Evolutionary conservation across 2,329 filamentous ascomycete species (phyloP).

Genomic region (Diplodia seriata): DNA sequence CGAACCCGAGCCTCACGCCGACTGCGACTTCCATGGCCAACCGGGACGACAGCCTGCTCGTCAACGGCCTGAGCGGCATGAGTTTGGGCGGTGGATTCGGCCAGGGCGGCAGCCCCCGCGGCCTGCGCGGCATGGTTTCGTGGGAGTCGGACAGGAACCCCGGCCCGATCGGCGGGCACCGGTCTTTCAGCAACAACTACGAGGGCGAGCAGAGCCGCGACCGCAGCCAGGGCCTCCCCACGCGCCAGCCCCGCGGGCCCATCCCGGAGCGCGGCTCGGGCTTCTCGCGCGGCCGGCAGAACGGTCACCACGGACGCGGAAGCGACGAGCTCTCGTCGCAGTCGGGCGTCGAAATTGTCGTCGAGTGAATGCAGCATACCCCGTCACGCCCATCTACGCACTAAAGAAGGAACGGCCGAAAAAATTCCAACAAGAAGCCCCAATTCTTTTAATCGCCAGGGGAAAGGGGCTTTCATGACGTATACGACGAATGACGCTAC

Average conservation of each 20-base stretch:
- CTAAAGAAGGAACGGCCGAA: conserved; percentile 32
- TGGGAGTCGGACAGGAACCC: conserved; percentile 64
- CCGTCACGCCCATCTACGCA: conserved; percentile 31
- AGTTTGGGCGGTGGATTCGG: conserved; percentile 61
- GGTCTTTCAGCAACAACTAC: conserved; percentile 65
- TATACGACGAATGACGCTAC: conserved; percentile 41
- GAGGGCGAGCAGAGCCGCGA: conserved; percentile 61
- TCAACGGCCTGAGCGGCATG: conserved; percentile 69
- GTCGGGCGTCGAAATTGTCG: conserved; percentile 68
- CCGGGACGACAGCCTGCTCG: conserved; percentile 65
- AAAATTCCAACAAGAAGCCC: conserved; percentile 31
- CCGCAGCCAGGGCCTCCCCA: conserved; percentile 56
- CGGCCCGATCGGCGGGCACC: conserved; percentile 69
- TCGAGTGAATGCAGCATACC: conserved; percentile 53
- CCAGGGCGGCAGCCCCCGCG: conserved; percentile 62
- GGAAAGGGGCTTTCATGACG: conserved; percentile 35
- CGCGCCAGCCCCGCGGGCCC: conserved; percentile 68
- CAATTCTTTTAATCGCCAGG: conserved; percentile 32
- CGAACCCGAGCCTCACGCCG: conserved; percentile 71
- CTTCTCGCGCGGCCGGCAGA: conserved; percentile 63
- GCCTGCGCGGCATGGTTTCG: conserved; percentile 66
- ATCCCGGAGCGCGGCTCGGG: conserved; percentile 65
- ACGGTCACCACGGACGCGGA: conserved; percentile 67
- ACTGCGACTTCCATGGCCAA: conserved; percentile 59
- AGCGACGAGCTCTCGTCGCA: conserved; percentile 69